A percentile compares a stretch with the other conserved stretches of the same genome.
Evolutionary conservation across 495 filamentous ascomycete genomes (phyloP).

Genomic region (Neurospora tetrasperma): DNA sequence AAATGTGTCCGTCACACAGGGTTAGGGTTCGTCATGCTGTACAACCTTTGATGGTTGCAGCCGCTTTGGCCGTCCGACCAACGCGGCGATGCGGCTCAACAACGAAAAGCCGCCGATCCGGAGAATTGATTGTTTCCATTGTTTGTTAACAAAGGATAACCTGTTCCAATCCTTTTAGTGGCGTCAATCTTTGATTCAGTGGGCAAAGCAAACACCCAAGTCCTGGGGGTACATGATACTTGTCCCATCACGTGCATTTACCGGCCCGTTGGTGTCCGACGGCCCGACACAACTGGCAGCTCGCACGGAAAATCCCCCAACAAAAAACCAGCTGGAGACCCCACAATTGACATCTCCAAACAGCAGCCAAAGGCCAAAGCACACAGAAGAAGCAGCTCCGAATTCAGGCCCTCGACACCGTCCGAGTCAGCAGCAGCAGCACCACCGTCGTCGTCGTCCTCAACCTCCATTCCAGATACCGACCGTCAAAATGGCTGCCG

Average conservation of each 20-base stretch:
- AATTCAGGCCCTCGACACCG: not conserved
- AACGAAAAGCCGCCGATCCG: not conserved
- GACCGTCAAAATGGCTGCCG: slow-evolving; percentile 57
- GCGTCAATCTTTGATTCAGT: not conserved
- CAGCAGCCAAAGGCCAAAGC: not conserved
- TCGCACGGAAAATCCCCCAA: not conserved
- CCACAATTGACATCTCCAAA: not conserved
- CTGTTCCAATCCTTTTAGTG: not conserved
- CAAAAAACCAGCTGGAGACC: not conserved
- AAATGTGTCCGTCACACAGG: not conserved
- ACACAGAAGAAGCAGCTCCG: not conserved
- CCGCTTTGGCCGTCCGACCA: not conserved
- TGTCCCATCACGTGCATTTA: not conserved
- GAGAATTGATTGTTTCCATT: not conserved
- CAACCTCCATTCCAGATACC: not conserved
- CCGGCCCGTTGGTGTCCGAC: not conserved
- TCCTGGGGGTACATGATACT: too few relatives aligned
- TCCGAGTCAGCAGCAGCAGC: not conserved
- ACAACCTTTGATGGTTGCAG: not conserved
- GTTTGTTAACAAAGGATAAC: not conserved
- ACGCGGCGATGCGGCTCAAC: not conserved
- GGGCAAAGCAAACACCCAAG: not conserved
- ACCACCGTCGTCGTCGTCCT: not conserved
- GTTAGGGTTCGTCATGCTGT: not conserved
- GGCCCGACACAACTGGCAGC: not conserved